Base-by-base conservation (phyloP, 2,329 filamentous ascomycete species). In the Arthroderma uncinatum region DNA sequence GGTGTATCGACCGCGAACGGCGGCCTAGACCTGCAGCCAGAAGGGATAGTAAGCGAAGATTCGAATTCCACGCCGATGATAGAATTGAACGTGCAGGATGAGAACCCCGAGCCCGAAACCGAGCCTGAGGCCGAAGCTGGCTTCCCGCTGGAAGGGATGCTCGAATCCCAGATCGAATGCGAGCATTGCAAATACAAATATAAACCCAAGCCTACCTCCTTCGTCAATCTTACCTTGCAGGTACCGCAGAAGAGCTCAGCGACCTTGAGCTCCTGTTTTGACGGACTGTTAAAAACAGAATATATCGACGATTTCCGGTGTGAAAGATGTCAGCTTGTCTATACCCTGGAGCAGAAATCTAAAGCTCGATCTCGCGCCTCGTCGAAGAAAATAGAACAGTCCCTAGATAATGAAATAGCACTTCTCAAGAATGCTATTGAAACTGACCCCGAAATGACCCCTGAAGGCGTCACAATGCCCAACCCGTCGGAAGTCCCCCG, bases 231-330 rank as follows among this genome's bases (percentile, higher is more conserved):
- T 62, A 97, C 92, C 1, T 76, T 98, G 55, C 89, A 90, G 65
- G 93, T 98, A 2, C 93, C 93, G 0, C 88, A 93, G 68, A 82
- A 85, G 60, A 83, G 79, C 54, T 86, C 88, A 1, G 91, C 91
- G 0, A 86, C 89, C 0, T 78, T 98, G 14, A 90, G 86, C 67
- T 79, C 84, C 7, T 98, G 93, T 71, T 93, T 98, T 65, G 93
- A 98, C 66, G 87, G 87, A 40, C 85, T 96, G 71, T 85, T 98
- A 63, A 95, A 95, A 73, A 89, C 89, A 0, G 93, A 98, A 71
- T 86, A 90, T 68, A 96, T 98, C 62, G 92, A 97, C 61, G 93
- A 95, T 69, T 98, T 94, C 77, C 91, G 88, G 64, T 98, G 93
- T 74, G 93, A 96, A 65, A 87, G 84, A 72, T 98, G 93, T 68